phyloP scores from a whole-genome alignment of 75 land plant species.

The Pinus tabuliformis region DNA sequence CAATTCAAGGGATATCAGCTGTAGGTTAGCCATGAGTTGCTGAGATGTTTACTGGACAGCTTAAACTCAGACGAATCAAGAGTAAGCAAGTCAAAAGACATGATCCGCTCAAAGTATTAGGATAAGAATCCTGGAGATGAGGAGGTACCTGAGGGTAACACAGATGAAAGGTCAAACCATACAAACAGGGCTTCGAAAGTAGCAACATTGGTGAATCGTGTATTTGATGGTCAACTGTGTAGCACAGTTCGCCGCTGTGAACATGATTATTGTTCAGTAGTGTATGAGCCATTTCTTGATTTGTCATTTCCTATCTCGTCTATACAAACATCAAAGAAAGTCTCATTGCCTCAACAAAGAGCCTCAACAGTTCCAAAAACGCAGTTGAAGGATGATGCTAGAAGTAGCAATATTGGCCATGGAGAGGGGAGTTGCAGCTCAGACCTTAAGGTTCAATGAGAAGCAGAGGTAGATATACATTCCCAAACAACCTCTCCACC shows the following conservation, averaged over 20 bases:
- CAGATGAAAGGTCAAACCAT: background rate
- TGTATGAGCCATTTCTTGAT: slow-evolving; percentile 13
- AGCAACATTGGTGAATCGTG: slow-evolving; percentile 16
- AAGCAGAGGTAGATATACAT: background rate
- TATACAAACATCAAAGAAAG: slow-evolving; percentile 12
- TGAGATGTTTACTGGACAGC: slow-evolving; percentile 6
- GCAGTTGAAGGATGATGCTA: background rate
- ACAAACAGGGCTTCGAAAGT: background rate
- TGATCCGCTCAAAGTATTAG: background rate
- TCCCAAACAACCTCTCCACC: background rate
- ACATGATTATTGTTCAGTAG: slow-evolving; percentile 43
- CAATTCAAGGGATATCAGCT: slow-evolving; percentile 45
- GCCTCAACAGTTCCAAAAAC: background rate
- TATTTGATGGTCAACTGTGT: too few species aligned
- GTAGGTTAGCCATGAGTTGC: slow-evolving; percentile 95
- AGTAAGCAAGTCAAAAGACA: background rate
- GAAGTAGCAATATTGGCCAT: background rate
- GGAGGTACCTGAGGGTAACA: slow-evolving; percentile 2
- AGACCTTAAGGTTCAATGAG: background rate
- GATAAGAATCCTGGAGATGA: slow-evolving; percentile 2
- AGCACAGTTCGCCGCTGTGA: too few species aligned
- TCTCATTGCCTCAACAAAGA: slow-evolving; percentile 10
- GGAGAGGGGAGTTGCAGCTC: background rate
- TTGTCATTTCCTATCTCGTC: slow-evolving; percentile 1
- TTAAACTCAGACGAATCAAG: background rate